Conservation (phyloP, 768 basidiomycete species). For the Tephrocybe sp. region DNA sequence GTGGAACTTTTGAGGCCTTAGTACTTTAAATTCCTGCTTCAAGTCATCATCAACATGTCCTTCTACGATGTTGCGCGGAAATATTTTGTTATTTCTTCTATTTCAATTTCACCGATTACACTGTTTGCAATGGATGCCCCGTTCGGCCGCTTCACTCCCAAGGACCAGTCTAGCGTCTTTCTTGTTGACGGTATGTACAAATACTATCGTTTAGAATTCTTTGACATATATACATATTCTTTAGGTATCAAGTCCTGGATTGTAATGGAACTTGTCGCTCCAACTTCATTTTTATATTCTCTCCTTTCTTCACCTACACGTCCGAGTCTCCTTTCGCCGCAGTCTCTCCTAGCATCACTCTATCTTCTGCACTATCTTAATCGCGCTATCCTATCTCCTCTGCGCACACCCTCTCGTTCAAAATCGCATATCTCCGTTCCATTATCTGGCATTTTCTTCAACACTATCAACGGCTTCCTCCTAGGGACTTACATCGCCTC, state of each 20-base stretch:
- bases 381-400: constrained; percentile 65
- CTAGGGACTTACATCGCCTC: constrained; percentile 72
- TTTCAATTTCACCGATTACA: neutral
- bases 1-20: no score
- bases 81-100: constrained; percentile 7
- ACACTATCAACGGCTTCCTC: constrained; percentile 67
- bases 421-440: constrained; percentile 70
- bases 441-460: constrained; percentile 57
- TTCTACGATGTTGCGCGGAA: constrained; percentile 13
- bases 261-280: constrained; percentile 70
- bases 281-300: constrained; percentile 47
- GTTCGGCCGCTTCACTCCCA: constrained; percentile 67
- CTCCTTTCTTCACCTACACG: constrained; percentile 44
- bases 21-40: no score
- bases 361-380: constrained; percentile 82
- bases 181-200: constrained; percentile 54
- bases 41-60: neutral
- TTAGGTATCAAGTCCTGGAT: constrained; percentile 59
- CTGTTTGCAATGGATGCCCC: constrained; percentile 54
- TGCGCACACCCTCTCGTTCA: constrained; percentile 78
- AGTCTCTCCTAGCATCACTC: constrained; percentile 49
- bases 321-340: constrained; percentile 32
- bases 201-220: neutral
- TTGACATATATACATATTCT: neutral
- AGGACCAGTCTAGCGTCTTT: constrained; percentile 35